Conservation (phyloP, 305 asterid species). For the Solanum hybrid region DNA sequence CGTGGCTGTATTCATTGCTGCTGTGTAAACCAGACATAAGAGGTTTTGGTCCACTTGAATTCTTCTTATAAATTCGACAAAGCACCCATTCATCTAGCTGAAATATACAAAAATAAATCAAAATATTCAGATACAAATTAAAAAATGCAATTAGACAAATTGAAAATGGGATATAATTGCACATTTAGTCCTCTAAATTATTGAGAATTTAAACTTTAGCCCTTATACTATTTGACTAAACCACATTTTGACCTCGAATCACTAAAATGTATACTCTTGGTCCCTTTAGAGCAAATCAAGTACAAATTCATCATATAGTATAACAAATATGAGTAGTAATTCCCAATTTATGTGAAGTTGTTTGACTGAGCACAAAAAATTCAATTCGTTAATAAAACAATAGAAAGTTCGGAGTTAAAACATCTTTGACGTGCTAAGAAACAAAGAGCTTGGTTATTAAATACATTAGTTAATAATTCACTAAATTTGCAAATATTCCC, state of each 20-base stretch:
- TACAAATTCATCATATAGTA: not conserved
- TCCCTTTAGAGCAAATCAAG: not conserved
- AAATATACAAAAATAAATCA: not conserved
- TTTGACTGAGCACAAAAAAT: too few relatives aligned
- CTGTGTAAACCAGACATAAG: conserved; percentile 12
- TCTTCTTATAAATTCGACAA: conserved; percentile 62
- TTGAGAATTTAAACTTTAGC: not conserved
- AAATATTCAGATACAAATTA: not conserved
- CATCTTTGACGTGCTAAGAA: not conserved
- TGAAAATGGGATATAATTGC: not conserved
- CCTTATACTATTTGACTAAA: not conserved
- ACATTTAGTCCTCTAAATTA: not conserved
- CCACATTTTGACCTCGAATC: not conserved
- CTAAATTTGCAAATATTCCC: not conserved
- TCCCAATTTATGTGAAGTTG: not conserved
- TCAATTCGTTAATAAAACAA: too few relatives aligned
- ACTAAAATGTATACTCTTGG: not conserved
- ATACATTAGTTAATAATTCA: not conserved
- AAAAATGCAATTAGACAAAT: not conserved
- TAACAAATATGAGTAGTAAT: not conserved
- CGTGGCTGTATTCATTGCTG: conserved; percentile 48
- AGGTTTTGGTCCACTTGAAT: conserved; percentile 28
- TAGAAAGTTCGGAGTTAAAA: too few relatives aligned
- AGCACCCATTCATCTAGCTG: conserved; percentile 69
- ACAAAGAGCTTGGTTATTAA: not conserved